Conservation (phyloP, 192 early-diverging fungal genomes). For the Coemansia sp. region DNA sequence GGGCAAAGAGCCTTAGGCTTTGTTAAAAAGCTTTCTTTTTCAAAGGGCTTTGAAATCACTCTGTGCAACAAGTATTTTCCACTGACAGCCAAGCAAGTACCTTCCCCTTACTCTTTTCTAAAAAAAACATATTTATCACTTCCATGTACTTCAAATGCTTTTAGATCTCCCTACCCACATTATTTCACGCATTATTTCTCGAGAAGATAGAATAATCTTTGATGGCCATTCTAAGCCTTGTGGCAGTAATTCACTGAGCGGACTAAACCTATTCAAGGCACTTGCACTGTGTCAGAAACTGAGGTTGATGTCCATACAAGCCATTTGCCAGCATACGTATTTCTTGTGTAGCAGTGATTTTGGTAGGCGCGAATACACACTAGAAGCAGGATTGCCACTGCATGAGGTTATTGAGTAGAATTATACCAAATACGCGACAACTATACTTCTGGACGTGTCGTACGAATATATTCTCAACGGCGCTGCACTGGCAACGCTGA, state of each 20-base stretch:
- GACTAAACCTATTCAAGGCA: not conserved
- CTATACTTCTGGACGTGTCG: not conserved
- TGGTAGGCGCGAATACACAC: not conserved
- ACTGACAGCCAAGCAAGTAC: too few relatives aligned
- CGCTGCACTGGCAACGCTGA: not conserved
- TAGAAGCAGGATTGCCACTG: not conserved
- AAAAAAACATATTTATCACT: not conserved
- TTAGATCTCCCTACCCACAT: not conserved
- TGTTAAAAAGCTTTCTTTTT: too few relatives aligned
- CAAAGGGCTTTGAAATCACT: too few relatives aligned
- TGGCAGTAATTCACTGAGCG: not conserved
- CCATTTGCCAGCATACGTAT: not conserved
- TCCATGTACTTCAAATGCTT: not conserved
- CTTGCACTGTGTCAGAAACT: not conserved
- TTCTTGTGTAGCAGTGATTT: not conserved
- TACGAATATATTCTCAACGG: not conserved
- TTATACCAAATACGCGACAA: not conserved
- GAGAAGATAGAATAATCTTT: not conserved
- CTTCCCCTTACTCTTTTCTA: not conserved
- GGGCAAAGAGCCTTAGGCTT: too few relatives aligned
- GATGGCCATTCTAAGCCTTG: too few relatives aligned
- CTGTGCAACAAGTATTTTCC: too few relatives aligned
- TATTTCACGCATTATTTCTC: not conserved
- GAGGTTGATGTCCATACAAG: not conserved
- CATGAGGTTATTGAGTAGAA: not conserved